These are phyloP conservation scores for Graphiopsis chlorocephala DNA, from an alignment of 2,329 filamentous ascomycete genomes.

Conservation along the genomic window DNA sequence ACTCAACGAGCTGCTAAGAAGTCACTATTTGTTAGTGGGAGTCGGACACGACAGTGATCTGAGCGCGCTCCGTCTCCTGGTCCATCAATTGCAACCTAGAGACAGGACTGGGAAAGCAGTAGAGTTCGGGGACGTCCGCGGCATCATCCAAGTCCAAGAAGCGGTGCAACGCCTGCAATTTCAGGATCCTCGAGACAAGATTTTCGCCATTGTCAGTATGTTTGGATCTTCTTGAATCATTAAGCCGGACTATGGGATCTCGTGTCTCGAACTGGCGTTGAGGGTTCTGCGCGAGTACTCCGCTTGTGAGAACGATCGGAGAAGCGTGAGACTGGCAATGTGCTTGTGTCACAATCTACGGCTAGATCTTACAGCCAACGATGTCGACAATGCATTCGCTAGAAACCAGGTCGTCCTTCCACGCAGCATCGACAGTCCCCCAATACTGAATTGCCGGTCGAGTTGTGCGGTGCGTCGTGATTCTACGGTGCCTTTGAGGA, in stretches of 20 bases:
- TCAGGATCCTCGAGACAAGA: slow-evolving; percentile 1
- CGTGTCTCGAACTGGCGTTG: not conserved
- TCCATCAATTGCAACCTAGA: not conserved
- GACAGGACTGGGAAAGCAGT: not conserved
- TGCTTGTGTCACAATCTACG: not conserved
- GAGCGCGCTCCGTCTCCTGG: not conserved
- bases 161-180: not conserved
- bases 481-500: not conserved
- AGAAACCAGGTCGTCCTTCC: not conserved
- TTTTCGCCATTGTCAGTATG: not conserved
- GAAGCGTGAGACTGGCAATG: not conserved
- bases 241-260: not conserved
- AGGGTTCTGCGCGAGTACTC: not conserved
- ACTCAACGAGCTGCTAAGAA: not conserved
- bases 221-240: not conserved
- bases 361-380: not conserved
- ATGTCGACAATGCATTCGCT: not conserved
- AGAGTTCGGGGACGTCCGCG: not conserved
- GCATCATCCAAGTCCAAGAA: not conserved
- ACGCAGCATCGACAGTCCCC: not conserved
- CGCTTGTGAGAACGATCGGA: not conserved
- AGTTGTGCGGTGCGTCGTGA: not conserved
- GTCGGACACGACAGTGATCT: not conserved
- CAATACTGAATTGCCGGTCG: not conserved
- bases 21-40: not conserved